Evolutionary conservation across 306 rosid genomes (phyloP).

Genomic region (Neltuma alba): DNA sequence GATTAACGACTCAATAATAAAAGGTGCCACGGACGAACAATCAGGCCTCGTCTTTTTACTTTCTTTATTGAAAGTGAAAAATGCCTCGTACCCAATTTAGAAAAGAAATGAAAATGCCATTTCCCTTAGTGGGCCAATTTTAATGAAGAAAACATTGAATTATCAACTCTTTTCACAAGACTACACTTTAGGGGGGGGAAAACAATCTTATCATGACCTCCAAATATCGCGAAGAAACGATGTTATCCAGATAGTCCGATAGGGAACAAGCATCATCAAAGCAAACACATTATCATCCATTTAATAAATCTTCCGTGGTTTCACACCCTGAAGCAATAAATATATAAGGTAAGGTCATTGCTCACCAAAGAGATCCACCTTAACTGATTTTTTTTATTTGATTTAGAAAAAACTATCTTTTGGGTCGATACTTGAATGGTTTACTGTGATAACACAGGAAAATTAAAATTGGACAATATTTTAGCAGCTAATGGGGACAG

Average conservation of each 20-base stretch:
- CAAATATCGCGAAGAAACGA: too few species aligned
- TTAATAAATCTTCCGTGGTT: neutral
- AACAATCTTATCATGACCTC: neutral
- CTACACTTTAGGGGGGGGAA: too few species aligned
- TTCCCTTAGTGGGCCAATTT: neutral
- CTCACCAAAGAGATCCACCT: neutral
- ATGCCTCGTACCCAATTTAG: too few species aligned
- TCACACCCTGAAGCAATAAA: too few species aligned
- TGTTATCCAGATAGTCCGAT: too few species aligned
- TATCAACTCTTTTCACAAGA: neutral
- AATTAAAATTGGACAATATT: neutral
- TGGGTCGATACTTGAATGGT: neutral
- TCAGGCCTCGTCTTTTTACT: constrained; percentile 21
- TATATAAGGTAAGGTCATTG: neutral
- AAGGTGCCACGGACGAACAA: neutral
- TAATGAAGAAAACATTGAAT: neutral
- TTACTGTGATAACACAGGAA: neutral
- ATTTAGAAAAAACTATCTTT: neutral
- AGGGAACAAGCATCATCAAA: neutral
- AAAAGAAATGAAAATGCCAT: neutral
- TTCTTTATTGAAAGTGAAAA: neutral
- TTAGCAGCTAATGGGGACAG: neutral
- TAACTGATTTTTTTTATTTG: neutral
- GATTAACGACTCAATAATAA: neutral
- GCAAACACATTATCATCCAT: neutral